Evolutionary conservation across 163 green algal species (phyloP).

Genomic region (Coccomyxa subellipsoidea): DNA sequence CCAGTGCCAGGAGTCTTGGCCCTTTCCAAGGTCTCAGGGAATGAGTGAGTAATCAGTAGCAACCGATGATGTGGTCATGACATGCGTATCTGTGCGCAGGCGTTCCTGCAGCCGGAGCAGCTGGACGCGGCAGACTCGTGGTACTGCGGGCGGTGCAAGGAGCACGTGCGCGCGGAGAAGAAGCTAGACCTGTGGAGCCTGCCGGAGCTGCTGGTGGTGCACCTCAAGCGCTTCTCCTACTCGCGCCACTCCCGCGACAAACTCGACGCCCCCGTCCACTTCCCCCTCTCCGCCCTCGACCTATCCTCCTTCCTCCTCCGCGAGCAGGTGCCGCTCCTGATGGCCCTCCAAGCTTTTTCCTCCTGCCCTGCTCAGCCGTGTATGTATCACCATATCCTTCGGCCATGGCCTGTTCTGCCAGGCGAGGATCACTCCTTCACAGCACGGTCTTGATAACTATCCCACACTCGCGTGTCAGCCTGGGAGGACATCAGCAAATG

Average conservation of each 20-base stretch:
- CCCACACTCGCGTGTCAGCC: no score
- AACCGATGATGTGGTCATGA: no score
- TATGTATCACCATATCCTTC: background rate
- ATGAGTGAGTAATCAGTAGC: no score
- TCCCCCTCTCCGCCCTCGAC: slow-evolving; percentile 81
- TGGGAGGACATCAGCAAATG: no score
- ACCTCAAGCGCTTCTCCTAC: slow-evolving; percentile 95
- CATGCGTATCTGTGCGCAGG: slow-evolving; percentile 39
- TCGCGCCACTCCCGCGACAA: slow-evolving; percentile 74
- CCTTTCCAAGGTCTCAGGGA: no score
- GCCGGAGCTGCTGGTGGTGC: slow-evolving; percentile 86
- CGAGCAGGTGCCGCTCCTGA: slow-evolving; percentile 11
- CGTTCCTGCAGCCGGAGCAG: slow-evolving; percentile 79
- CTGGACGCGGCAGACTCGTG: slow-evolving; percentile 71
- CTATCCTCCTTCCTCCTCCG: slow-evolving; percentile 55
- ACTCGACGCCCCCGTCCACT: slow-evolving; percentile 84
- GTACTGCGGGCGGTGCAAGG: slow-evolving; percentile 79
- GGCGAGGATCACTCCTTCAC: no score
- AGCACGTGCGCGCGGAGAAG: slow-evolving; percentile 79
- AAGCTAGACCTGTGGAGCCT: slow-evolving; percentile 92
- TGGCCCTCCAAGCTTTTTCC: background rate
- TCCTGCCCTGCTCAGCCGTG: background rate
- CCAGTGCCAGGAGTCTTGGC: background rate
- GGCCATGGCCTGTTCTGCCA: background rate
- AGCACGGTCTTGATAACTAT: no score